Evolutionary conservation across 768 basidiomycete species (phyloP), one percentile per base, ranked within the genome.

Genomic region (Strobilomyces echinocephalus): DNA sequence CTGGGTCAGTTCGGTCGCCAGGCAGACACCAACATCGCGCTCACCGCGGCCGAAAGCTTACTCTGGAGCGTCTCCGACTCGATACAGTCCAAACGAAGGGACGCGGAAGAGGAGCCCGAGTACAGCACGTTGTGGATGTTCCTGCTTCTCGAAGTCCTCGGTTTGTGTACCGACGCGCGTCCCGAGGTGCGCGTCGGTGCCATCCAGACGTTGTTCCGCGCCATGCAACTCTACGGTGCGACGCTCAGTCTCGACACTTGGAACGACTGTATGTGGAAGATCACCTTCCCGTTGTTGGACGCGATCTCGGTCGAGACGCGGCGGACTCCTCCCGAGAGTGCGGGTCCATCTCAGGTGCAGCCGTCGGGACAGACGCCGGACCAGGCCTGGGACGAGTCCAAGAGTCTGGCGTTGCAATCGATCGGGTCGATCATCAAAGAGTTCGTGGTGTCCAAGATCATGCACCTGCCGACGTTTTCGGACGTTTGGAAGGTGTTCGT

Each of bases 41-140:
- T 99, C 51, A 95, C 95, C 1, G 91, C 92, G 0, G 92, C 95
- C 0, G 92, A 92, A 53, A 93, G 91, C 49, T 72, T 97, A 3
- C 75, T 99, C 5, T 98, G 95, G 95, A 88, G 90, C 55, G 90
- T 99, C 0, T 97, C 95, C 0, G 95, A 99, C 65, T 88, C 91
- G 1, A 91, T 98, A 34, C 93, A 95, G 63, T 81, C 86, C 8
- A 88, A 91, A 64, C 80, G 90, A 20, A 85, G 85, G 59, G 78
- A 78, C 41, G 69, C 62, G 16, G 80, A 82, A 52, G 80, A 83
- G 58, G 85, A 78, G 47, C 71, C 83, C 0, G 82, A 85, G 59
- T 92, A 91, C 62, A 91, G 85, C 63, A 81, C 83, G 2, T 71
- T 97, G n/a, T 99, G 95, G 95, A 91, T 97, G 83, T 88, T 85